Conservation (phyloP, 805 yeast genomes). For the Helenozyma rhizophorensis region DNA sequence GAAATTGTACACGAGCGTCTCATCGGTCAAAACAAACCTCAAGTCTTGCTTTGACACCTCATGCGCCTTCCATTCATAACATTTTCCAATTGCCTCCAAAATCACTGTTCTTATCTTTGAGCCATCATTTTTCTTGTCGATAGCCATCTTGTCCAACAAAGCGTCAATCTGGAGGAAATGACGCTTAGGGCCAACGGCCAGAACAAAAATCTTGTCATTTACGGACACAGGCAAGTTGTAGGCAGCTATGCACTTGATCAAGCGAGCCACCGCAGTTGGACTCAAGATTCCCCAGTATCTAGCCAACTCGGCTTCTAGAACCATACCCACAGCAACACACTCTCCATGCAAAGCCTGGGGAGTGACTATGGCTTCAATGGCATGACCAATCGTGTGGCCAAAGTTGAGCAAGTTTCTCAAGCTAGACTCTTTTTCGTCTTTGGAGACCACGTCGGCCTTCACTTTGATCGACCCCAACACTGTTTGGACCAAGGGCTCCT, state of each 20-base stretch:
- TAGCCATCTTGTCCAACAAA: constrained; percentile 80
- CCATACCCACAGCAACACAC: constrained; percentile 97
- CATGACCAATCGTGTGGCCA: constrained; percentile 97
- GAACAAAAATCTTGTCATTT: constrained; percentile 62
- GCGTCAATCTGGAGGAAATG: constrained; percentile 67
- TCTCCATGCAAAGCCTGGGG: constrained; percentile 97
- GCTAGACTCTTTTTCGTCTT: constrained; percentile 94
- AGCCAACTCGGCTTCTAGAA: constrained; percentile 92
- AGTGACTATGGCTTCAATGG: constrained; percentile 94
- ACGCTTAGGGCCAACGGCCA: constrained; percentile 61
- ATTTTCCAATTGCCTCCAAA: constrained; percentile 79
- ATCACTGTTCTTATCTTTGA: constrained; percentile 82
- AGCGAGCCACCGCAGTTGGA: constrained; percentile 90
- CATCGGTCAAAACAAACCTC: constrained; percentile 78
- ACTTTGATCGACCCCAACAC: constrained; percentile 85
- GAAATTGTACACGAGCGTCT: constrained; percentile 64
- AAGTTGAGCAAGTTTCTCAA: constrained; percentile 87
- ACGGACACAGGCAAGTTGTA: constrained; percentile 82
- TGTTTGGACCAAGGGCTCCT: constrained; percentile 69
- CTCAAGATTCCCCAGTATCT: constrained; percentile 84
- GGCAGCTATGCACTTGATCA: constrained; percentile 75
- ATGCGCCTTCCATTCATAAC: constrained; percentile 86
- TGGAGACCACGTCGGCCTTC: constrained; percentile 89
- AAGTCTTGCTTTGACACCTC: constrained; percentile 77
- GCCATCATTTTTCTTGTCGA: constrained; percentile 96